Evolutionary conservation across 345 rosid genomes (phyloP).

Genomic region (Brassica incana): DNA sequence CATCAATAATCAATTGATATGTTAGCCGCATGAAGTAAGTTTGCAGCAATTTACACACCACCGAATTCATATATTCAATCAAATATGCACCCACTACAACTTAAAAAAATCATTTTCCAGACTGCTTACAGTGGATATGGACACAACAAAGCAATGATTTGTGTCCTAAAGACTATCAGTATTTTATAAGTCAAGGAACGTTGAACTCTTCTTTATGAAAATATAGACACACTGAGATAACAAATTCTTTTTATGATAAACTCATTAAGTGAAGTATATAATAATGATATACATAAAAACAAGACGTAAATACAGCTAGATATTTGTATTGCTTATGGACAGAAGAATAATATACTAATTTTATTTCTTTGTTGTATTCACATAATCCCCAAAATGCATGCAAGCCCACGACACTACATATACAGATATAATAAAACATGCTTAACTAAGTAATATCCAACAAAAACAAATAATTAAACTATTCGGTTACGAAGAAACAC

Average conservation of each 20-base stretch:
- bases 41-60: not conserved
- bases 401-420: too few relatives aligned
- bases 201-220: not conserved
- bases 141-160: not conserved
- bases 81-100: not conserved
- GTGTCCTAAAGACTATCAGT: not conserved
- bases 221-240: not conserved
- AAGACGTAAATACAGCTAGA: too few relatives aligned
- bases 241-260: not conserved
- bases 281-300: too few relatives aligned
- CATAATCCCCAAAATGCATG: too few relatives aligned
- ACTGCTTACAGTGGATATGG: not conserved
- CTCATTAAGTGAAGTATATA: not conserved
- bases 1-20: not conserved
- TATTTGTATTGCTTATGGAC: too few relatives aligned
- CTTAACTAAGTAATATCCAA: too few relatives aligned
- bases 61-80: not conserved
- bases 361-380: too few relatives aligned
- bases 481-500: too few relatives aligned
- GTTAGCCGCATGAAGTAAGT: not conserved
- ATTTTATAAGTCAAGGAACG: not conserved
- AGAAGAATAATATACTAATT: too few relatives aligned
- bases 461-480: too few relatives aligned
- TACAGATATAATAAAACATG: too few relatives aligned
- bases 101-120: too few relatives aligned